These are phyloP conservation scores for Candida succiphila DNA, from an alignment of 805 yeast species.

Conservation along the genomic window DNA sequence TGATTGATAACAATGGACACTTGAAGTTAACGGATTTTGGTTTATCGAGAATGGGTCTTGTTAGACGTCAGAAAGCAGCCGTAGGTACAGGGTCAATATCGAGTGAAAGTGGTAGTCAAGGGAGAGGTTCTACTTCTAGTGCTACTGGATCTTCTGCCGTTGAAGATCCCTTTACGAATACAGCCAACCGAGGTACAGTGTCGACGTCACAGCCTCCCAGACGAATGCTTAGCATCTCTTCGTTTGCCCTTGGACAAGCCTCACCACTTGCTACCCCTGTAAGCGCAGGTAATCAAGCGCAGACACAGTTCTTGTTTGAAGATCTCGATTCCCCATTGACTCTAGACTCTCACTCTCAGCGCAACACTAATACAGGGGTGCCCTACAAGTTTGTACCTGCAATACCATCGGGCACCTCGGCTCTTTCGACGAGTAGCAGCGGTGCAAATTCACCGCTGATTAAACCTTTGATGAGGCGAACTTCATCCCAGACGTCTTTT, in stretches of 20 bases:
- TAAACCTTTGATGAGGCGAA: constrained; percentile 35
- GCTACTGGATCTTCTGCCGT: not conserved
- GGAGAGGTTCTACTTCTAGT: not conserved
- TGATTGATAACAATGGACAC: constrained; percentile 84
- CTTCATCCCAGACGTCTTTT: constrained; percentile 50
- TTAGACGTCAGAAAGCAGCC: constrained; percentile 57
- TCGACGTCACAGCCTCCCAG: constrained; percentile 1
- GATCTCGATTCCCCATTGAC: constrained; percentile 5
- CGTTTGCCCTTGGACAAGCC: constrained; percentile 14
- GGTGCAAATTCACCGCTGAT: constrained; percentile 36
- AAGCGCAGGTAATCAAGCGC: constrained; percentile 5
- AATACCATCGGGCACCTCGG: too few relatives aligned
- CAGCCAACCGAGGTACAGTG: not conserved
- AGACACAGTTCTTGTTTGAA: constrained; percentile 3
- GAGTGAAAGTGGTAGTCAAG: not conserved
- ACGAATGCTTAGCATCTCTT: constrained; percentile 11
- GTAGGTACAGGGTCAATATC: constrained; percentile 3
- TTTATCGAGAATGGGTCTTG: constrained; percentile 77
- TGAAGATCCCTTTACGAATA: not conserved
- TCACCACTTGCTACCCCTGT: constrained; percentile 14
- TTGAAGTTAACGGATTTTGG: constrained; percentile 94
- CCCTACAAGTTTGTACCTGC: not conserved
- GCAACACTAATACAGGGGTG: constrained; percentile 7
- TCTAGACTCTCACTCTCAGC: not conserved
- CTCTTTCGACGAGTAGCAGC: constrained; percentile 29